phyloP scores from a whole-genome alignment of 78 protist species.

The Guillardia theta region DNA sequence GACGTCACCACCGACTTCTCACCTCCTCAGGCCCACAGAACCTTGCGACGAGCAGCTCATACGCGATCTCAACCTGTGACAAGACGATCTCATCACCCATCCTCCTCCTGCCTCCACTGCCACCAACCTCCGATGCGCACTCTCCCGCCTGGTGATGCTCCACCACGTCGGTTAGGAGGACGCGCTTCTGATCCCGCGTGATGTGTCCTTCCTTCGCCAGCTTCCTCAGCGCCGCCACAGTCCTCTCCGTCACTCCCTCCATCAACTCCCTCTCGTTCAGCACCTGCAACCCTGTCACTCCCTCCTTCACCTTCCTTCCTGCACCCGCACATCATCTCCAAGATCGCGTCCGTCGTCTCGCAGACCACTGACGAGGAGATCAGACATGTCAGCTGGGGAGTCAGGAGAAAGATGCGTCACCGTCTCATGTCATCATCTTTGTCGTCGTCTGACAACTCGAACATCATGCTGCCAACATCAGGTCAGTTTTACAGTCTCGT shows the following conservation, averaged over 20 bases:
- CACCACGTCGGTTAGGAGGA: neutral
- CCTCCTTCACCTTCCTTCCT: neutral
- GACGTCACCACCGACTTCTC: neutral
- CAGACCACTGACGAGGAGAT: neutral
- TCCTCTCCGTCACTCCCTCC: constrained; percentile 23
- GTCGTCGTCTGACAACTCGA: neutral
- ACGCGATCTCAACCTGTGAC: constrained; percentile 5
- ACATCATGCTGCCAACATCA: neutral
- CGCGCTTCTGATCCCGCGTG: neutral
- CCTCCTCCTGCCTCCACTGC: no score
- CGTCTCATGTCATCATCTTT: neutral
- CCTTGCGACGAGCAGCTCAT: neutral
- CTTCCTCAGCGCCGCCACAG: neutral
- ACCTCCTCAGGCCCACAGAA: neutral
- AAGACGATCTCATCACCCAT: no score
- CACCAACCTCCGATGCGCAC: neutral
- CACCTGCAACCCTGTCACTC: neutral
- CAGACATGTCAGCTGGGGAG: neutral
- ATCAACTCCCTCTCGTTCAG: neutral
- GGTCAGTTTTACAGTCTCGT: neutral
- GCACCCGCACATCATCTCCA: neutral
- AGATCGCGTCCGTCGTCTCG: no score
- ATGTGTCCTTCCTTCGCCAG: neutral
- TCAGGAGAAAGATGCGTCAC: neutral
- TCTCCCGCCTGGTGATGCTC: constrained; percentile 2